Percentiles rank a stretch among this genome's conserved stretches.
phyloP scores from a whole-genome alignment of 345 rosid species.

The Pistacia vera region DNA sequence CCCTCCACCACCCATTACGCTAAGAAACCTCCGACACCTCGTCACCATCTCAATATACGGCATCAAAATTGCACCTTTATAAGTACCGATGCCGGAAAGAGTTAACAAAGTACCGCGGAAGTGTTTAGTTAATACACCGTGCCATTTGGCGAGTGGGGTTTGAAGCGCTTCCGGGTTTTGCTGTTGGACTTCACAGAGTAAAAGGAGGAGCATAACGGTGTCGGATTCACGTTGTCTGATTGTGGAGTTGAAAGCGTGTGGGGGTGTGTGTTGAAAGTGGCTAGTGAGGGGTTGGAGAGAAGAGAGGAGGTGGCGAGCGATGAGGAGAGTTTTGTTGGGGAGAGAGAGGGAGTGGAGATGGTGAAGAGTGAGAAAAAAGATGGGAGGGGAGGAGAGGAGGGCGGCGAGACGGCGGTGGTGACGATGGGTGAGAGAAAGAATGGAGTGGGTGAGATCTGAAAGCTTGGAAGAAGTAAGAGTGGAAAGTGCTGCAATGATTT shows the following conservation, averaged over 20 bases:
- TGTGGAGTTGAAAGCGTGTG: conserved; percentile 25
- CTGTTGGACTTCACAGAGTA: conserved; percentile 78
- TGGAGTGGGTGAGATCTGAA: conserved; percentile 50
- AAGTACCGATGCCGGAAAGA: conserved; percentile 44
- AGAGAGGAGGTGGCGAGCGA: conserved; percentile 82
- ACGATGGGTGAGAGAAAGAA: conserved; percentile 51
- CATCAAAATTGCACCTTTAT: conserved; percentile 57
- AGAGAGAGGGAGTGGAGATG: conserved; percentile 81
- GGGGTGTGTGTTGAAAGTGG: conserved; percentile 37
- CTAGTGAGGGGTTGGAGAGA: conserved; percentile 64
- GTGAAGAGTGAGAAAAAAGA: conserved; percentile 78
- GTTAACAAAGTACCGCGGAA: conserved; percentile 39
- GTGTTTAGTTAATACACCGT: conserved; percentile 33
- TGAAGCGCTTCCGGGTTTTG: conserved; percentile 54
- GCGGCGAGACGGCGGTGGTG: conserved; percentile 64
- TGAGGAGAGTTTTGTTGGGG: conserved; percentile 62
- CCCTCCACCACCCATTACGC: conserved; percentile 38
- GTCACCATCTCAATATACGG: conserved; percentile 65
- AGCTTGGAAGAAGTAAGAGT: conserved; percentile 51
- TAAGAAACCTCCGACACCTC: conserved; percentile 65
- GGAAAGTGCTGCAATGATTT: conserved; percentile 67
- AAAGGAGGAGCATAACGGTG: conserved; percentile 74
- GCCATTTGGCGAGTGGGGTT: conserved; percentile 55
- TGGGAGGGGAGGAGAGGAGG: conserved; percentile 72
- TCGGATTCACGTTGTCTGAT: conserved; percentile 70